Base-by-base conservation (phyloP, 129 eudicot species). In the Tagetes patula region DNA sequence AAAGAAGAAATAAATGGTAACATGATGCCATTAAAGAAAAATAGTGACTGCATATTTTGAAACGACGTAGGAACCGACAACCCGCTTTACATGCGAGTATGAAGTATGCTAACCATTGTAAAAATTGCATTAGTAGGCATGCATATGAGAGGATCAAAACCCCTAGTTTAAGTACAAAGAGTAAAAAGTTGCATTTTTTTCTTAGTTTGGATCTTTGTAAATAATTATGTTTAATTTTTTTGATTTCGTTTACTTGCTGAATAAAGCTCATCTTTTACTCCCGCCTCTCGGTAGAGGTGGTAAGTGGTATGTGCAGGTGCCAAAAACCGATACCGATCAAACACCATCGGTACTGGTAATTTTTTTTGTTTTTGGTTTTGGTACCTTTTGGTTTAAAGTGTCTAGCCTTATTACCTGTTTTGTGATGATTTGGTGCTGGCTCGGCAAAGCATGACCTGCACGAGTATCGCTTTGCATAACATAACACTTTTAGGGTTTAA, bases 1-100 rank as follows among this genome's bases (percentile, higher is more conserved):
- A 45, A 77, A 79, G 75, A 74, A 67, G 46, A 56, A 82, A 75
- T 75, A 80, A 87, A 46, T 77, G 69, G 78, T 75, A 58, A 65
- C 67, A 60, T 81, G 70, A 52, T 53, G 61, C 79, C 43, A 64
- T 46, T 53, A 46, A 2, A 78, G 1, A 30, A 78, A 71, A 70
- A 27, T 50, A 41, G 45, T 1, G 32, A 12, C 58, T 67, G 75
- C 60, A 36, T 9, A 63, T 46, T 33, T 52, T 5, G 41, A 65
- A 41, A 71, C 27, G 71, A 71, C 55, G 67, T n/a, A 71, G 37
- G 38, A 45, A 56, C 63, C 70, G 54, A 58, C 27, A 46, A 45
- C 47, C 63, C 70, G 65, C 42, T 46, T 14, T 62, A 58, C 72
- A 52, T 45, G 76, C 2, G 27, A 20, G 27, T 20, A 20, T 20